Conservation (phyloP, 345 rosid species). For the Durio zibethinus region DNA sequence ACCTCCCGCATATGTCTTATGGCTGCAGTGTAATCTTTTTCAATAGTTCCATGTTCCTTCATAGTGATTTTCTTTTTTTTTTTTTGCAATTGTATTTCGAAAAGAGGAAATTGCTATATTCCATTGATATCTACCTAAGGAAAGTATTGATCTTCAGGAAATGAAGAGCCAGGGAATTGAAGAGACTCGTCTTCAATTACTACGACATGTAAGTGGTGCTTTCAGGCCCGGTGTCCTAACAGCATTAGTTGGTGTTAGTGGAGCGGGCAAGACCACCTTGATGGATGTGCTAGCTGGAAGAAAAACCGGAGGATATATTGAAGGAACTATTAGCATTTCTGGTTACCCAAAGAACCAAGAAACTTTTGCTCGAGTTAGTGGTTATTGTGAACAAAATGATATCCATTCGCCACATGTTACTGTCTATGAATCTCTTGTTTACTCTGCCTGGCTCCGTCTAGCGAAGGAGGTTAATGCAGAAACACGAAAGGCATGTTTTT, state of each 20-base stretch:
- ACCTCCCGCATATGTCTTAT: not conserved
- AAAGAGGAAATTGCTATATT: not conserved
- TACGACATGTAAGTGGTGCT: slow-evolving; percentile 64
- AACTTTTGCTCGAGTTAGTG: slow-evolving; percentile 73
- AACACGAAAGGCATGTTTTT: slow-evolving; percentile 36
- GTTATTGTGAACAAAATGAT: slow-evolving; percentile 83
- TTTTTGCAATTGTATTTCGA: not conserved
- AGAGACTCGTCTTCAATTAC: slow-evolving; percentile 56
- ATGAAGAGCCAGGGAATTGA: slow-evolving; percentile 63
- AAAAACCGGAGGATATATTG: slow-evolving; percentile 65
- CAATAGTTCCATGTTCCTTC: not conserved
- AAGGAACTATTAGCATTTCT: slow-evolving; percentile 65
- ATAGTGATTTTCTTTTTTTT: not conserved
- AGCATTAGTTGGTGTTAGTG: slow-evolving; percentile 76
- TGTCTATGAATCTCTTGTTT: slow-evolving; percentile 63
- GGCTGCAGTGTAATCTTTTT: not conserved
- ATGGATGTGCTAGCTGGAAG: slow-evolving; percentile 78
- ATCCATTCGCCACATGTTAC: slow-evolving; percentile 79
- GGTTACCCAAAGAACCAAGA: slow-evolving; percentile 75
- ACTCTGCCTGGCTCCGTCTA: slow-evolving; percentile 82
- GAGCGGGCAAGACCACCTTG: slow-evolving; percentile 87
- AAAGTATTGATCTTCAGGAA: slow-evolving; percentile 40
- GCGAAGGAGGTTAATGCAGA: slow-evolving; percentile 38
- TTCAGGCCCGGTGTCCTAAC: slow-evolving; percentile 78
- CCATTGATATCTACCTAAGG: not conserved